phyloP scores from a whole-genome alignment of 805 yeast genomes.

The Saccharomycopsis schoenii region DNA sequence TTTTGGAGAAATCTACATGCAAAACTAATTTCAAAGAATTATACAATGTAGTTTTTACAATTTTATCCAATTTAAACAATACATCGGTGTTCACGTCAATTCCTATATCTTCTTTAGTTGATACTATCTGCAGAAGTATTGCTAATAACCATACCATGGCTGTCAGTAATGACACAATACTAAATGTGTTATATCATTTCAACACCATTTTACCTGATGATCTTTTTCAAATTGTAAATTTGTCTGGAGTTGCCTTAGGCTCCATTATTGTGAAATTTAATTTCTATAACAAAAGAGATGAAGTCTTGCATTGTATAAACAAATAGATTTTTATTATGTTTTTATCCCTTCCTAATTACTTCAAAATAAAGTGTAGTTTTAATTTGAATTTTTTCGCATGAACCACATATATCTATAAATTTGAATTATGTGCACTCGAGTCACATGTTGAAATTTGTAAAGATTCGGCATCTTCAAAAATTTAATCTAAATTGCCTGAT shows the following conservation, averaged over 20 bases:
- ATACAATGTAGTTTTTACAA: neutral
- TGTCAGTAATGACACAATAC: neutral
- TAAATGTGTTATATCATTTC: neutral
- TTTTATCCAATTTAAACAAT: constrained; percentile 4
- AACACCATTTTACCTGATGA: neutral
- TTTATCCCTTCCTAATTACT: neutral
- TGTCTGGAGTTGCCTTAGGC: neutral
- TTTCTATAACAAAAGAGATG: constrained; percentile 11
- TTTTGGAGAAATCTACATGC: neutral
- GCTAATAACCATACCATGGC: neutral
- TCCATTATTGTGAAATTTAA: constrained; percentile 5
- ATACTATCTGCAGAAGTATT: neutral
- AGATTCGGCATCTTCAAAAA: neutral
- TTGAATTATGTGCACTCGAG: neutral
- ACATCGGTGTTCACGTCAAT: constrained; percentile 2
- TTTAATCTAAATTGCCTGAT: neutral
- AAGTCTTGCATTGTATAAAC: neutral
- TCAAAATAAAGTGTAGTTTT: too few species aligned
- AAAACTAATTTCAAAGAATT: neutral
- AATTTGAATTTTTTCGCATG: neutral
- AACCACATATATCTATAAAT: neutral
- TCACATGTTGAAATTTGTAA: neutral
- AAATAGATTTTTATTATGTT: neutral
- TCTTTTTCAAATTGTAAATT: constrained; percentile 1
- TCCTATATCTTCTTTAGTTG: constrained; percentile 3